Percentiles rank a stretch among this genome's conserved stretches.
Evolutionary conservation across 441 rosid genomes (phyloP).

Genomic region (Omphalea diandra): DNA sequence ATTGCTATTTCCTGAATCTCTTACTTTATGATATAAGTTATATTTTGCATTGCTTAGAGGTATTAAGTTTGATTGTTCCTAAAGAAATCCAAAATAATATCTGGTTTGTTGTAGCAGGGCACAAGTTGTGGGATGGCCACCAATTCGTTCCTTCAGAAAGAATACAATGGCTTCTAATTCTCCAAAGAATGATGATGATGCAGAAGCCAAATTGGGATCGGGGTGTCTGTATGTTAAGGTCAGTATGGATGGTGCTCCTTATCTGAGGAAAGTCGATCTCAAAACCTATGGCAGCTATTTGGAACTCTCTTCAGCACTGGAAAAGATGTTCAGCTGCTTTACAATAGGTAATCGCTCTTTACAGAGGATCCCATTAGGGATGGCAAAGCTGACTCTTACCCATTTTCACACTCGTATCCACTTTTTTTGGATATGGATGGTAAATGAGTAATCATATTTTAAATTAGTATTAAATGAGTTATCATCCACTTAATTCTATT

Average conservation of each 20-base stretch:
- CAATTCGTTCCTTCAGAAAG: conserved; percentile 75
- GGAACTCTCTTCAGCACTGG: conserved; percentile 65
- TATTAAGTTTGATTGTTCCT: not conserved
- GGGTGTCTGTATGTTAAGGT: conserved; percentile 71
- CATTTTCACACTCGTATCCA: too few species aligned
- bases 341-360: conserved; percentile 49
- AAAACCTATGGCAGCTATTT: conserved; percentile 55
- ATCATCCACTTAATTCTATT: too few species aligned
- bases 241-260: conserved; percentile 84
- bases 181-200: conserved; percentile 42
- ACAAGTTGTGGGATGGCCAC: conserved; percentile 90
- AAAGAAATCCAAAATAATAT: not conserved
- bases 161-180: conserved; percentile 64
- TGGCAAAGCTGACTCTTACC: too few species aligned
- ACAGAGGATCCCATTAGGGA: too few species aligned
- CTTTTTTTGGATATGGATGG: too few species aligned
- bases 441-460: too few species aligned
- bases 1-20: not conserved
- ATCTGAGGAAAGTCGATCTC: conserved; percentile 74
- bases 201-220: conserved; percentile 37
- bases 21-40: not conserved
- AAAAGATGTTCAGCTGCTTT: conserved; percentile 74
- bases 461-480: too few species aligned
- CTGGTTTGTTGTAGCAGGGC: conserved; percentile 42
- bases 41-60: not conserved